phyloP scores from a whole-genome alignment of 1,284 basidiomycete species.

The Moesziomyces sp. region DNA sequence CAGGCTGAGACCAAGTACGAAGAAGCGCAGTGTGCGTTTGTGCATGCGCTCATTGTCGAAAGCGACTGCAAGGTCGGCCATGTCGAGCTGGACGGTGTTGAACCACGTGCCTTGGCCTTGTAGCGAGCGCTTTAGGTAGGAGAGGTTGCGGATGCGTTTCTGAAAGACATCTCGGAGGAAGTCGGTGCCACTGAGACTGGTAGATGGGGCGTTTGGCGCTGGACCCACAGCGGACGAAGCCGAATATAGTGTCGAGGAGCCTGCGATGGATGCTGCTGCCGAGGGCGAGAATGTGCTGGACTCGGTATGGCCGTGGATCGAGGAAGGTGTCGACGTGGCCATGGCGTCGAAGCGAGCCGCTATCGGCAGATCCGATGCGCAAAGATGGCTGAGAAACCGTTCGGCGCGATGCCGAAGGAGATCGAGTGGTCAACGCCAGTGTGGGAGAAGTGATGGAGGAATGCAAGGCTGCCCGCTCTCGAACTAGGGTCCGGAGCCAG shows the following conservation, averaged over 20 bases:
- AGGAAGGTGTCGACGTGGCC: constrained; percentile 18
- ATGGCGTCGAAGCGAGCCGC: constrained; percentile 1
- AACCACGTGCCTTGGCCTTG: constrained; percentile 42
- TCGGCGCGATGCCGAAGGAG: too few species aligned
- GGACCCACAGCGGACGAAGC: constrained; percentile 6
- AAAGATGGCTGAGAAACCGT: too few species aligned
- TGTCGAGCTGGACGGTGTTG: constrained; percentile 34
- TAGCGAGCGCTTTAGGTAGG: constrained; percentile 45
- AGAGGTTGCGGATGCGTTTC: constrained; percentile 44
- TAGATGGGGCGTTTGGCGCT: not conserved
- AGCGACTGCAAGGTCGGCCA: constrained; percentile 23
- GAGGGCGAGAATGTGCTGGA: constrained; percentile 12
- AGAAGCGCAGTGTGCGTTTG: constrained; percentile 48
- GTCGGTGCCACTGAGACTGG: constrained; percentile 21
- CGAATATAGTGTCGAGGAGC: constrained; percentile 13
- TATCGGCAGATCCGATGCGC: not conserved
- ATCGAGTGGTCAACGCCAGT: not conserved
- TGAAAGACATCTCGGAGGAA: constrained; percentile 36
- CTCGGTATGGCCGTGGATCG: constrained; percentile 5
- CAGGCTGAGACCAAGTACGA: constrained; percentile 47
- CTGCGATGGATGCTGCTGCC: constrained; percentile 9
- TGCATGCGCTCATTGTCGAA: constrained; percentile 52
- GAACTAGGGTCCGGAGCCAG: constrained; percentile 3
- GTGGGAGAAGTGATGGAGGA: not conserved
- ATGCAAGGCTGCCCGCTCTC: too few species aligned